These are phyloP conservation scores for Fusarium hostae DNA, from an alignment of 2,329 filamentous ascomycete species.

Conservation along the genomic window DNA sequence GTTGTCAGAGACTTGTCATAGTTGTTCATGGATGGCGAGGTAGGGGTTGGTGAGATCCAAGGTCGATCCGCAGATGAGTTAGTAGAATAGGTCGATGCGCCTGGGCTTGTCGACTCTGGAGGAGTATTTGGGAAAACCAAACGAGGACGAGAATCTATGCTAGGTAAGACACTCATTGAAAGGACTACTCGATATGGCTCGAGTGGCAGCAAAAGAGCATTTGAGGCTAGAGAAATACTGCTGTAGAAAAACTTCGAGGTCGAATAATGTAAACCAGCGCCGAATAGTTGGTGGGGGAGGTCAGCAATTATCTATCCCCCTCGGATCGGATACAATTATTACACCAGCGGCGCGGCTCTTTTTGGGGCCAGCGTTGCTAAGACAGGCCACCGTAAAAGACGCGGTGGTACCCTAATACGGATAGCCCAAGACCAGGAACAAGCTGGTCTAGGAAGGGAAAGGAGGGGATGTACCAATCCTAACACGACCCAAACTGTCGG, in stretches of 20 bases:
- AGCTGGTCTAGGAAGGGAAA: constrained; percentile 40
- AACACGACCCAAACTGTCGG: constrained; percentile 47
- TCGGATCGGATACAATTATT: constrained; percentile 41
- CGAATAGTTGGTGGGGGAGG: constrained; percentile 33
- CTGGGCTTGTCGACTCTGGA: constrained; percentile 64
- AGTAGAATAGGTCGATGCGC: constrained; percentile 59
- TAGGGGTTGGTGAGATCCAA: constrained; percentile 54
- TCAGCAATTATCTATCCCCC: constrained; percentile 44
- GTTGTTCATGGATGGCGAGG: constrained; percentile 68
- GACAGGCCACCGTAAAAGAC: constrained; percentile 44
- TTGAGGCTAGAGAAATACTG: constrained; percentile 27
- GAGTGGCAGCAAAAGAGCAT: constrained; percentile 42
- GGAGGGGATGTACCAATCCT: constrained; percentile 45
- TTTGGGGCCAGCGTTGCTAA: constrained; percentile 37
- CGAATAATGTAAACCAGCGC: constrained; percentile 31
- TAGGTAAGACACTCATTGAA: constrained; percentile 68
- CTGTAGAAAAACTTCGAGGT: constrained; percentile 27
- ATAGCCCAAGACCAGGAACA: constrained; percentile 44
- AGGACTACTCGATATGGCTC: constrained; percentile 47
- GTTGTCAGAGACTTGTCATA: constrained; percentile 62
- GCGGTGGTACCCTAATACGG: constrained; percentile 43
- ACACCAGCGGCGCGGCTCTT: constrained; percentile 44
- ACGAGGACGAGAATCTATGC: constrained; percentile 61
- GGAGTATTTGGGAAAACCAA: constrained; percentile 64
- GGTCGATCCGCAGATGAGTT: constrained; percentile 58